Percentiles rank a stretch among this genome's conserved stretches.
These are phyloP conservation scores for Dissoconium aciculare DNA, from an alignment of 2,329 filamentous ascomycete species.

Conservation along the genomic window DNA sequence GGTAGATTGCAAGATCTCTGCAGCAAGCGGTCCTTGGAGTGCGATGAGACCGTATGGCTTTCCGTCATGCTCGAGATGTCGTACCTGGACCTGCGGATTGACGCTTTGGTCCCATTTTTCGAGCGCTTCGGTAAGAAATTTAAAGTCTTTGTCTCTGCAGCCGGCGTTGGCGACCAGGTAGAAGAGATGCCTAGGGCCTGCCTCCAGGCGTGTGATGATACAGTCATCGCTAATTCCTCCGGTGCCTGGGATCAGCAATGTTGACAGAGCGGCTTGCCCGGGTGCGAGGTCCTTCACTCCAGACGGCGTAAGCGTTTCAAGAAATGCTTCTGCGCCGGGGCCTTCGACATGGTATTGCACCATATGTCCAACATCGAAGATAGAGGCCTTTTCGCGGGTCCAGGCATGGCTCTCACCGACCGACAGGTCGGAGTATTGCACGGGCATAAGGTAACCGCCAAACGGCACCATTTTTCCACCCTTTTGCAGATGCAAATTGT, in stretches of 20 bases:
- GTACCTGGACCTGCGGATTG: slow-evolving; percentile 20
- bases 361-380: slow-evolving; percentile 98
- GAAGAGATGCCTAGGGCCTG: slow-evolving; percentile 39
- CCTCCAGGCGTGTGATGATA: slow-evolving; percentile 68
- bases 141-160: slow-evolving; percentile 75
- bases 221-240: slow-evolving; percentile 94
- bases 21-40: slow-evolving; percentile 70
- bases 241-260: slow-evolving; percentile 59
- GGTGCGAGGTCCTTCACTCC: slow-evolving; percentile 47
- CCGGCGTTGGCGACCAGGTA: slow-evolving; percentile 94
- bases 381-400: slow-evolving; percentile 71
- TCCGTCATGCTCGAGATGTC: slow-evolving; percentile 27
- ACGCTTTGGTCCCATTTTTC: slow-evolving; percentile 42
- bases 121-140: slow-evolving; percentile 59
- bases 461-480: slow-evolving; percentile 96
- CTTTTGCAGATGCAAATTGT: slow-evolving; percentile 60
- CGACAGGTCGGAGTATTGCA: slow-evolving; percentile 66
- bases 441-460: slow-evolving; percentile 81
- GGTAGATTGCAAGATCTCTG: slow-evolving; percentile 50
- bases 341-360: slow-evolving; percentile 74
- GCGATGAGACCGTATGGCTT: slow-evolving; percentile 65
- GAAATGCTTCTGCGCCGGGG: slow-evolving; percentile 62
- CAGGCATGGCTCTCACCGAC: slow-evolving; percentile 78
- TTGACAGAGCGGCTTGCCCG: slow-evolving; percentile 69
- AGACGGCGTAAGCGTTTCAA: slow-evolving; percentile 72